Conservation (phyloP, 2,329 filamentous ascomycete species). For the Colletotrichum tamarilloi region DNA sequence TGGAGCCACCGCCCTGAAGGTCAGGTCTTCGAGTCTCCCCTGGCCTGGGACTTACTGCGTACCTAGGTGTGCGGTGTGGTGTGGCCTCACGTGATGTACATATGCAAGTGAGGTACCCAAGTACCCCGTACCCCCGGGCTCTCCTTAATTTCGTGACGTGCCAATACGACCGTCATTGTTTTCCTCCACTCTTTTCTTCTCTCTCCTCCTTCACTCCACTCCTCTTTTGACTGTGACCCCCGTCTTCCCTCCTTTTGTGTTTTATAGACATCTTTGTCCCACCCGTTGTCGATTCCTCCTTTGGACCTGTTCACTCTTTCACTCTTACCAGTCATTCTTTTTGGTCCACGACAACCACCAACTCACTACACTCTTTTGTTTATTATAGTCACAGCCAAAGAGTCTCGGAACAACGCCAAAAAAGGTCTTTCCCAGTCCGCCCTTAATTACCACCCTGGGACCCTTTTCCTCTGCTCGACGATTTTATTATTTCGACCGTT, state of each 20-base stretch:
- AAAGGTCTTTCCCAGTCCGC: not conserved
- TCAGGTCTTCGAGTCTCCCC: too few species aligned
- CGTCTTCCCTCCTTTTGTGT: not conserved
- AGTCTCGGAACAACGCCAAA: constrained; percentile 13
- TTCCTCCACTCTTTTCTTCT: constrained; percentile 15
- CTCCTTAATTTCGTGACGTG: constrained; percentile 34
- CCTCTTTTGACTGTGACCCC: too few species aligned
- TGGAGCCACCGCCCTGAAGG: too few species aligned
- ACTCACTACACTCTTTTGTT: constrained; percentile 26
- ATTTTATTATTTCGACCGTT: not conserved
- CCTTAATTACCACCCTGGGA: constrained; percentile 2
- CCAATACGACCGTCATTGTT: constrained; percentile 32
- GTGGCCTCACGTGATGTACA: not conserved
- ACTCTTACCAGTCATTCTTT: constrained; percentile 29
- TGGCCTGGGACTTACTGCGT: too few species aligned
- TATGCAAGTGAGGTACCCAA: not conserved
- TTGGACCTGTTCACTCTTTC: constrained; percentile 6
- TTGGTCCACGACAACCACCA: constrained; percentile 27
- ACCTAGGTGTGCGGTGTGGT: too few species aligned
- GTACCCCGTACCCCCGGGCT: constrained; percentile 1
- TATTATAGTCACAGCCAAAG: constrained; percentile 19
- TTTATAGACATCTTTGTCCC: constrained; percentile 28
- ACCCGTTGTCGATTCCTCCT: constrained; percentile 4
- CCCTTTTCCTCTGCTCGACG: not conserved
- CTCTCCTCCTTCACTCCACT: not conserved